Conservation (phyloP, 2,329 filamentous ascomycete genomes). For the Mycosphaerelloides madeirae region DNA sequence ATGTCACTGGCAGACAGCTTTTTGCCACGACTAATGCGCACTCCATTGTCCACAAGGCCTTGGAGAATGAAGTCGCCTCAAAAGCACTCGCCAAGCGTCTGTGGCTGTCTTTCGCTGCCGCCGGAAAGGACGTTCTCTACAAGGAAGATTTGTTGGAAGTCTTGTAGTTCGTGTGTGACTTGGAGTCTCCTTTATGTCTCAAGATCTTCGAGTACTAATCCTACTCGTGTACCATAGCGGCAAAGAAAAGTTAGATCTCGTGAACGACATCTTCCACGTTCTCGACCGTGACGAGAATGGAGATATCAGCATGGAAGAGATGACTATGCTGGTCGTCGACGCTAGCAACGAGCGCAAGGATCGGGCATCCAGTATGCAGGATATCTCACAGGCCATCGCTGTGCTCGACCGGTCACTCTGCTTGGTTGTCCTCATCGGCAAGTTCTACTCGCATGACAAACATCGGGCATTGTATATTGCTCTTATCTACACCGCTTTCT, state of each 20-base stretch:
- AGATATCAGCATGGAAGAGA: slow-evolving; percentile 34
- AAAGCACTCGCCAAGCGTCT: slow-evolving; percentile 32
- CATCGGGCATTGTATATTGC: too few species aligned
- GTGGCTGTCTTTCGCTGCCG: slow-evolving; percentile 32
- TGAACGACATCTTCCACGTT: slow-evolving; percentile 29
- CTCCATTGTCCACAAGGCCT: slow-evolving; percentile 23
- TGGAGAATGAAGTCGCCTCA: slow-evolving; percentile 20
- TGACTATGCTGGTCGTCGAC: slow-evolving; percentile 28
- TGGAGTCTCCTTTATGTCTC: too few species aligned
- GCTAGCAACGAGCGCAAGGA: slow-evolving; percentile 29
- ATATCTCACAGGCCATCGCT: slow-evolving; percentile 33
- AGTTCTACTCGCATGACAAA: background rate
- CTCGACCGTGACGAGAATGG: slow-evolving; percentile 34
- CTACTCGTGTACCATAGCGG: too few species aligned
- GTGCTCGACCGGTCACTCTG: slow-evolving; percentile 32
- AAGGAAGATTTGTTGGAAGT: slow-evolving; percentile 27
- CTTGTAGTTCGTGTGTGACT: too few species aligned
- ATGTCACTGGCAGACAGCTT: slow-evolving; percentile 80
- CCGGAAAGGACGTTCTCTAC: slow-evolving; percentile 24
- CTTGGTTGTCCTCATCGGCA: slow-evolving; percentile 19
- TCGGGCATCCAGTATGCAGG: slow-evolving; percentile 30
- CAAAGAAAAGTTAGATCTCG: slow-evolving; percentile 19
- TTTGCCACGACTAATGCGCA: slow-evolving; percentile 49
- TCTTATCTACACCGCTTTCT: slow-evolving; percentile 33
- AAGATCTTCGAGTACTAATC: too few species aligned